Percentiles rank a stretch among this genome's conserved stretches.
phyloP scores from a whole-genome alignment of 2,329 filamentous ascomycete genomes.

The Talaromyces amestolkiae region DNA sequence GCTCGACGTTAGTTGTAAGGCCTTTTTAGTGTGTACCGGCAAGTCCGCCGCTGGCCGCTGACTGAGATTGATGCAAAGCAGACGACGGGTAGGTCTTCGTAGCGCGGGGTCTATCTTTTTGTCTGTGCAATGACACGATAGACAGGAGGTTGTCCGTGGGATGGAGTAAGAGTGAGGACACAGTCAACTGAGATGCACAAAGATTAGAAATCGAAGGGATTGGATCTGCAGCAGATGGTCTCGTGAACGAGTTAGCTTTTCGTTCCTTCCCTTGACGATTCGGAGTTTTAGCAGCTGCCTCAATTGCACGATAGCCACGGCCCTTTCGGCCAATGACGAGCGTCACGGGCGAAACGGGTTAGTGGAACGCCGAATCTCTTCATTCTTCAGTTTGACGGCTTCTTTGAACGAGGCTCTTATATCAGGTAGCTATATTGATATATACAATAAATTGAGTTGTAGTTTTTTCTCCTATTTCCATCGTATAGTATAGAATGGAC shows the following conservation, averaged over 20 bases:
- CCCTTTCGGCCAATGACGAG: not conserved
- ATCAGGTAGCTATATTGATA: too few relatives aligned
- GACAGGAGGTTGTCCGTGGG: not conserved
- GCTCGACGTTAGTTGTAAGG: not conserved
- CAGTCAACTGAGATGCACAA: not conserved
- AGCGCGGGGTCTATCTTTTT: slow-evolving; percentile 14
- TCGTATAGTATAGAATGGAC: too few relatives aligned
- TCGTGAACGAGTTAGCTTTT: slow-evolving; percentile 5
- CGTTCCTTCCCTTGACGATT: not conserved
- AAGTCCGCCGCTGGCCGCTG: slow-evolving; percentile 10
- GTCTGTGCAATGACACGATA: not conserved
- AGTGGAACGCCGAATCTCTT: slow-evolving; percentile 6
- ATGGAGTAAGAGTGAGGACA: not conserved
- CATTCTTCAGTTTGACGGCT: not conserved
- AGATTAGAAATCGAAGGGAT: not conserved
- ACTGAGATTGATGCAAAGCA: slow-evolving; percentile 3
- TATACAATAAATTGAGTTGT: too few relatives aligned
- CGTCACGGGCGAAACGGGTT: not conserved
- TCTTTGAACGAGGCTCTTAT: not conserved
- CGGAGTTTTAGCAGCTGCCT: slow-evolving; percentile 12
- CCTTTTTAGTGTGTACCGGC: slow-evolving; percentile 12
- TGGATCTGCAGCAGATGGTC: not conserved
- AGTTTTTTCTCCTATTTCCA: too few relatives aligned
- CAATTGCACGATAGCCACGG: slow-evolving; percentile 12
- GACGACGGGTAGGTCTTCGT: not conserved